Evolutionary conservation across 768 basidiomycete species (phyloP).

Genomic region (Sarcodon sp.): DNA sequence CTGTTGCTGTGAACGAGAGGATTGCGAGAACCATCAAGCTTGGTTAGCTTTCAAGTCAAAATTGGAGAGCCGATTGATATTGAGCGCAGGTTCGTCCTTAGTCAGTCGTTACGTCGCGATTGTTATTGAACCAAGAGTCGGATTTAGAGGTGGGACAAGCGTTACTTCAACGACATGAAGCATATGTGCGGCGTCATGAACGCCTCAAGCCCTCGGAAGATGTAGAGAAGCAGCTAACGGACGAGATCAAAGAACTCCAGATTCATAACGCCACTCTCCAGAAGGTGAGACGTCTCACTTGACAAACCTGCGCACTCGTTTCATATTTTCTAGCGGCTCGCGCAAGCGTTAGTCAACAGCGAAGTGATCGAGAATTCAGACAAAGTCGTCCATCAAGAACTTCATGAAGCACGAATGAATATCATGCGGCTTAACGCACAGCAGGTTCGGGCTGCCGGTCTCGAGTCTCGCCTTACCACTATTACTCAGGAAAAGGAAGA

Average conservation of each 20-base stretch:
- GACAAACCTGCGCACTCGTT: neutral
- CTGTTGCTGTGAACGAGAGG: constrained; percentile 57
- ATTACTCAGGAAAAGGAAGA: constrained; percentile 74
- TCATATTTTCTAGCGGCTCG: constrained; percentile 41
- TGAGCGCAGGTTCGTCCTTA: constrained; percentile 71
- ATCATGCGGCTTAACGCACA: constrained; percentile 58
- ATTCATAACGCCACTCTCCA: constrained; percentile 14
- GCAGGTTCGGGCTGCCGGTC: constrained; percentile 56
- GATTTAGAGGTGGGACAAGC: constrained; percentile 79
- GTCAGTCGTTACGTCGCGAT: neutral
- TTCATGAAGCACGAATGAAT: constrained; percentile 58
- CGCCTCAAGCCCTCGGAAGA: constrained; percentile 14
- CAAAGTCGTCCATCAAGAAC: constrained; percentile 57
- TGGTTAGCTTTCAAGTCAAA: constrained; percentile 57
- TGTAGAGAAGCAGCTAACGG: constrained; percentile 14
- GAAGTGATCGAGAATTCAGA: constrained; percentile 75
- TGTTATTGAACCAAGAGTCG: neutral
- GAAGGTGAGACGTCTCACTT: constrained; percentile 19
- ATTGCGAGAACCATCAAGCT: constrained; percentile 49
- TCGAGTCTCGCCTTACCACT: constrained; percentile 50
- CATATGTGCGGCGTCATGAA: constrained; percentile 66
- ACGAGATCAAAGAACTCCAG: constrained; percentile 14
- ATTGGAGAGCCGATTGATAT: constrained; percentile 63
- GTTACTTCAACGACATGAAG: constrained; percentile 75
- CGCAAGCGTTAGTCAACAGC: constrained; percentile 67